Evolutionary conservation across 1,284 basidiomycete genomes (phyloP), one percentile per base, ranked within the genome.

Genomic region (Coriolopsis trogii): DNA sequence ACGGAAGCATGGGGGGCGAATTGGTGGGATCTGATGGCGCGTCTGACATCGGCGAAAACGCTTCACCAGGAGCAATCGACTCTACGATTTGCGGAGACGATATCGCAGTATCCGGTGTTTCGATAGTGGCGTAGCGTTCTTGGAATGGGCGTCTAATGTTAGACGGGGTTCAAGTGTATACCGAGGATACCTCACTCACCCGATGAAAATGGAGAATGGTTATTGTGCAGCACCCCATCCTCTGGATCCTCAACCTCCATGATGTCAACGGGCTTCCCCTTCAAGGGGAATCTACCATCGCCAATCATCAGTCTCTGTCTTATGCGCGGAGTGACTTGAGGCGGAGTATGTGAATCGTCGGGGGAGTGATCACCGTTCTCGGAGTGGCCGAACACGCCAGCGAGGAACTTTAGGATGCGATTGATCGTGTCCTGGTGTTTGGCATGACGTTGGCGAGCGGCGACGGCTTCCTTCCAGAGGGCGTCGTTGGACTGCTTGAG

Each of bases 351-450:
- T 55, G 46, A 69, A n/a, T 67, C 72, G 46, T 79, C 77, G 46
- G 76, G 75, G 59, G 78, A 79, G 47, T 68, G 71, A 41, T 70
- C 70, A 38, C 68, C 66, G 30, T 59, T 73, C 16, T 73, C 73
- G 0, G 75, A 70, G 38, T 77, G 79, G 3, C 94, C 94, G 72
- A 98, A 98, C 2, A 98, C 89, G 24, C 93, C 87, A 16, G 94
- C 95, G 43, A 99, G 74, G 72, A 99, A 98, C 54, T 93, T 89
- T 56, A 99, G 79, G 57, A 99, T 98, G 51, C 93, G 80, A 67
- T 97, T 95, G 66, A 98, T 95, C n/a, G 94, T 98, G 69, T 98
- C 95, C 64, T 97, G 91, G 61, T 97, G 94, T 64, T 92, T 93
- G 64, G 93, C 87, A 64, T 95, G 87, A 51, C 88, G 81, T 60